Conservation (phyloP, 768 basidiomycete species). For the Tricholoma hemisulphureum region DNA sequence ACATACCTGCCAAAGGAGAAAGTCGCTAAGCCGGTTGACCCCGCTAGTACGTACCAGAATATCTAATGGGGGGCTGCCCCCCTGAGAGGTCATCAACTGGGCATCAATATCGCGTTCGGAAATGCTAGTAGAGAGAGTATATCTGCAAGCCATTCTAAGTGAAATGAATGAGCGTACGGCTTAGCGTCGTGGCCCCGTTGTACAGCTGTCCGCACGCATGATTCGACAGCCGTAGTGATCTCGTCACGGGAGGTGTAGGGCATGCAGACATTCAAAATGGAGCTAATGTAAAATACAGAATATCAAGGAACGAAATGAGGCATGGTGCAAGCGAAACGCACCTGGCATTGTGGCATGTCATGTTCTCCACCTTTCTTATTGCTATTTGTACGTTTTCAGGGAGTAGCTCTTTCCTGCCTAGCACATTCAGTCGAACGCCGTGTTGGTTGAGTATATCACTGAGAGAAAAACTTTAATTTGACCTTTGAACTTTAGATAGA, state of each 20-base stretch:
- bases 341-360: constrained; percentile 76
- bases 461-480: constrained; percentile 1
- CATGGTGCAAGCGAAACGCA: constrained; percentile 28
- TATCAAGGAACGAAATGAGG: not conserved
- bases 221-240: constrained; percentile 75
- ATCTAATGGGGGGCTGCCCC: constrained; percentile 78
- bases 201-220: constrained; percentile 43
- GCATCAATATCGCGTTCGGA: constrained; percentile 67
- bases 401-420: constrained; percentile 75
- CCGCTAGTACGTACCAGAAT: constrained; percentile 90
- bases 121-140: constrained; percentile 31
- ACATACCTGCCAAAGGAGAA: constrained; percentile 92
- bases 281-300: constrained; percentile 40
- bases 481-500: not conserved
- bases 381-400: constrained; percentile 74
- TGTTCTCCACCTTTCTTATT: constrained; percentile 64
- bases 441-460: constrained; percentile 81
- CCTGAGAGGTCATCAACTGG: constrained; percentile 63
- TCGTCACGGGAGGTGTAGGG: constrained; percentile 92
- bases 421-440: constrained; percentile 79
- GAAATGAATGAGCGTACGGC: constrained; percentile 3
- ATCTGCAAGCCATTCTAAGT: not conserved
- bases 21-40: constrained; percentile 86
- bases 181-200: constrained; percentile 8
- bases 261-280: constrained; percentile 89